phyloP scores from a whole-genome alignment of 768 basidiomycete genomes.

The Podaxis mareebaensis region DNA sequence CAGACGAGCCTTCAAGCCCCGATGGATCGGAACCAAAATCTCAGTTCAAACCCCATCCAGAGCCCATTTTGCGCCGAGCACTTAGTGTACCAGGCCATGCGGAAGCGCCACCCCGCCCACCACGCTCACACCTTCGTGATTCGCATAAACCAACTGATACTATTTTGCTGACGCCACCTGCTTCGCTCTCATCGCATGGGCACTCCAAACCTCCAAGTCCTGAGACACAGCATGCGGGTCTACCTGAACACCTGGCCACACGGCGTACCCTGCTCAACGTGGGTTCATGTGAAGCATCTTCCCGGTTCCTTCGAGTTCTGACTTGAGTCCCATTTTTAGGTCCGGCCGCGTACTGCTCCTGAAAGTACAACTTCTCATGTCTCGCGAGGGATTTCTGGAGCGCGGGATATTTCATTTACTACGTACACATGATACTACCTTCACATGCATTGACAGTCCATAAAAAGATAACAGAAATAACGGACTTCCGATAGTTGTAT shows the following conservation, averaged over 20 bases:
- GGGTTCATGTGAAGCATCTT: slow-evolving; percentile 4
- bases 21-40: background rate
- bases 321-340: slow-evolving; percentile 7
- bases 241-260: background rate
- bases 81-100: slow-evolving; percentile 8
- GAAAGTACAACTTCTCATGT: background rate
- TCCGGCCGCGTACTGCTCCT: slow-evolving; percentile 9
- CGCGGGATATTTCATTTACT: background rate
- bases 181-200: slow-evolving; percentile 9
- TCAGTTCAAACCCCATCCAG: slow-evolving; percentile 1
- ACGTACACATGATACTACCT: slow-evolving; percentile 4
- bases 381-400: background rate
- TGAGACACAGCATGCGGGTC: background rate
- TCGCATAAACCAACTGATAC: slow-evolving; percentile 2
- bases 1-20: slow-evolving; percentile 29
- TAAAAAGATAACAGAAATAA: slow-evolving; percentile 1
- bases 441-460: slow-evolving; percentile 2
- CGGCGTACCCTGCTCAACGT: slow-evolving; percentile 14
- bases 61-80: slow-evolving; percentile 8
- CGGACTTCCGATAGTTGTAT: slow-evolving; percentile 11
- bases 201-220: background rate
- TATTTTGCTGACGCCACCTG: slow-evolving; percentile 18
- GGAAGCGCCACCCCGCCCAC: slow-evolving; percentile 20
- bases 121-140: slow-evolving; percentile 26
- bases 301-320: background rate